phyloP scores from a whole-genome alignment of 202 grass and related monocot species.

The Cymbopogon flexuosus region DNA sequence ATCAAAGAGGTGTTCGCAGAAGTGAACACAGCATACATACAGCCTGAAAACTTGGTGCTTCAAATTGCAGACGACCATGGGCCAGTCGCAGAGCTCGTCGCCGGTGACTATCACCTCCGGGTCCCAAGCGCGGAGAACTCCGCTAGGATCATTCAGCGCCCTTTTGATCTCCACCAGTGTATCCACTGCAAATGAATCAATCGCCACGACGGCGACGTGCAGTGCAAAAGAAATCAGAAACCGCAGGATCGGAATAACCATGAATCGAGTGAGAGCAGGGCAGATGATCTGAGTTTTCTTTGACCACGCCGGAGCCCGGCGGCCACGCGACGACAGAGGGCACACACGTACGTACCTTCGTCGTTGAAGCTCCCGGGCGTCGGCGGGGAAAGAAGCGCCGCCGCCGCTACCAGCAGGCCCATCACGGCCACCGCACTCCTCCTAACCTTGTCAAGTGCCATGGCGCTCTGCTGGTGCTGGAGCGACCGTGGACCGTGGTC shows the following conservation, averaged over 20 bases:
- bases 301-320: no score
- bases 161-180: conserved; percentile 53
- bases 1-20: no score
- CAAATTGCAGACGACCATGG: conserved; percentile 41
- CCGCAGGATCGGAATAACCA: neutral
- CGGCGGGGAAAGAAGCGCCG: neutral
- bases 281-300: neutral
- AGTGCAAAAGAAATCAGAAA: neutral
- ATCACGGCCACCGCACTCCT: neutral
- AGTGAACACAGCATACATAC: conserved; percentile 17
- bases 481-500: neutral
- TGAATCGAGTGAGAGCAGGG: neutral
- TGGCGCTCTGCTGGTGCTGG: neutral
- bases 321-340: no score
- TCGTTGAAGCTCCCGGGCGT: neutral
- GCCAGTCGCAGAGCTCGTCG: conserved; percentile 55
- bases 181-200: conserved; percentile 55
- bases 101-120: conserved; percentile 15
- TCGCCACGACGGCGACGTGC: neutral
- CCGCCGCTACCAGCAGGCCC: neutral
- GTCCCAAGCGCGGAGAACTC: conserved; percentile 59
- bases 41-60: conserved; percentile 39
- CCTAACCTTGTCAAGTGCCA: conserved; percentile 1
- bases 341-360: conserved; percentile 27
- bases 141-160: conserved; percentile 44